Evolutionary conservation across 2,329 filamentous ascomycete species (phyloP).

Genomic region (Dactylellina drechsleri): DNA sequence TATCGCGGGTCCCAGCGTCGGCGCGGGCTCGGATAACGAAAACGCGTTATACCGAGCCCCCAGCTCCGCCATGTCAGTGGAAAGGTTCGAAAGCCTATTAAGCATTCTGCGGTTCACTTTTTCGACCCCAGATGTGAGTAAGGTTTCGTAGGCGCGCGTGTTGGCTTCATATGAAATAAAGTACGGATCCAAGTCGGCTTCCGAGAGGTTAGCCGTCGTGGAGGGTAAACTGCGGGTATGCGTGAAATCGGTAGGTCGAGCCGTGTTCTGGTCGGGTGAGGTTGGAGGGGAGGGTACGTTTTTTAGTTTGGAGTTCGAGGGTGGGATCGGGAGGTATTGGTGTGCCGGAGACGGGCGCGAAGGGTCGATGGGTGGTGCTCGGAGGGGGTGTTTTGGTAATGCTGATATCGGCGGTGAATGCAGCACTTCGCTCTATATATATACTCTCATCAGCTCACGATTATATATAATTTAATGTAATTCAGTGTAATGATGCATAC

Average conservation of each 20-base stretch:
- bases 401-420: conserved; percentile 89
- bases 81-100: conserved; percentile 82
- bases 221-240: conserved; percentile 84
- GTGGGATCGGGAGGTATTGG: conserved; percentile 84
- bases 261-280: conserved; percentile 61
- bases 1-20: conserved; percentile 86
- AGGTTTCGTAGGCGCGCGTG: conserved; percentile 86
- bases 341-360: conserved; percentile 92
- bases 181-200: conserved; percentile 93
- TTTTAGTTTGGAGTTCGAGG: conserved; percentile 85
- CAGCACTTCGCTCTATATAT: conserved; percentile 83
- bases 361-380: conserved; percentile 92
- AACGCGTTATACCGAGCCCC: conserved; percentile 98
- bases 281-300: conserved; percentile 62
- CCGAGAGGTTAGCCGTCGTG: conserved; percentile 77
- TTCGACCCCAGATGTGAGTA: conserved; percentile 92
- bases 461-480: conserved; percentile 33
- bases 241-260: conserved; percentile 64
- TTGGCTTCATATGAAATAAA: conserved; percentile 93
- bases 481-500: conserved; percentile 65
- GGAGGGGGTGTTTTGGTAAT: conserved; percentile 91
- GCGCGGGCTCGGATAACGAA: conserved; percentile 86
- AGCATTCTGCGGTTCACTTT: conserved; percentile 93
- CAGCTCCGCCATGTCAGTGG: conserved; percentile 88
- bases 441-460: conserved; percentile 57